phyloP scores from a whole-genome alignment of 2,329 filamentous ascomycete species.

The Aspergillus cejpii region DNA sequence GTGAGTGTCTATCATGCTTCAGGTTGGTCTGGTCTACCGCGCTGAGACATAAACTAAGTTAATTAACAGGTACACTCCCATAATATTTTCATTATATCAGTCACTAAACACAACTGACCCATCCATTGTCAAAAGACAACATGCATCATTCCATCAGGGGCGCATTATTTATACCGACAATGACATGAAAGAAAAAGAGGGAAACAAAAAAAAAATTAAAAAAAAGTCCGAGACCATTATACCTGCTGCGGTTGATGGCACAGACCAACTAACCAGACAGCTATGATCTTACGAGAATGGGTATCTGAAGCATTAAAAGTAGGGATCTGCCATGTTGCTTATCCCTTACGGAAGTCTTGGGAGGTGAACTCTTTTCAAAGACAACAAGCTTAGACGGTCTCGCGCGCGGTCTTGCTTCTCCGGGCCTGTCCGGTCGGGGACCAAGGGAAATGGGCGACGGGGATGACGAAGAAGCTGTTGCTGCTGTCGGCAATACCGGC shows the following conservation, averaged over 20 bases:
- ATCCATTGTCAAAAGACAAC: slow-evolving; percentile 3
- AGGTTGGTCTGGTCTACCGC: too few species aligned
- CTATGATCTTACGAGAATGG: slow-evolving; percentile 22
- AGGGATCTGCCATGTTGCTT: not conserved
- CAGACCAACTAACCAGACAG: slow-evolving; percentile 5
- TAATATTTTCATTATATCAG: not conserved
- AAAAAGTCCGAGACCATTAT: slow-evolving; percentile 7
- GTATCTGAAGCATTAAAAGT: slow-evolving; percentile 32
- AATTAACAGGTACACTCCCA: too few species aligned
- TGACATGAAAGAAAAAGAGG: slow-evolving; percentile 1
- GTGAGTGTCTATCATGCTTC: too few species aligned
- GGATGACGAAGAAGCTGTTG: slow-evolving; percentile 84
- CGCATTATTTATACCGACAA: slow-evolving; percentile 2
- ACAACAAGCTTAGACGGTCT: slow-evolving; percentile 29
- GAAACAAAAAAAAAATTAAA: slow-evolving; percentile 6
- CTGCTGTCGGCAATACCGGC: slow-evolving; percentile 67
- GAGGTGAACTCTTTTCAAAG: too few species aligned
- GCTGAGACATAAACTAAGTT: too few species aligned
- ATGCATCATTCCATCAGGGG: slow-evolving; percentile 2
- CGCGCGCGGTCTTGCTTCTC: slow-evolving; percentile 50
- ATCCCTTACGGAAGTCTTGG: not conserved
- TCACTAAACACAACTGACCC: slow-evolving; percentile 6
- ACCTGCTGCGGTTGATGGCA: not conserved
- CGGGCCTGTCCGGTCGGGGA: slow-evolving; percentile 64
- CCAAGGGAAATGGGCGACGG: slow-evolving; percentile 93